Evolutionary conservation across 768 basidiomycete genomes (phyloP).

Genomic region (Gymnopilus dilepis): DNA sequence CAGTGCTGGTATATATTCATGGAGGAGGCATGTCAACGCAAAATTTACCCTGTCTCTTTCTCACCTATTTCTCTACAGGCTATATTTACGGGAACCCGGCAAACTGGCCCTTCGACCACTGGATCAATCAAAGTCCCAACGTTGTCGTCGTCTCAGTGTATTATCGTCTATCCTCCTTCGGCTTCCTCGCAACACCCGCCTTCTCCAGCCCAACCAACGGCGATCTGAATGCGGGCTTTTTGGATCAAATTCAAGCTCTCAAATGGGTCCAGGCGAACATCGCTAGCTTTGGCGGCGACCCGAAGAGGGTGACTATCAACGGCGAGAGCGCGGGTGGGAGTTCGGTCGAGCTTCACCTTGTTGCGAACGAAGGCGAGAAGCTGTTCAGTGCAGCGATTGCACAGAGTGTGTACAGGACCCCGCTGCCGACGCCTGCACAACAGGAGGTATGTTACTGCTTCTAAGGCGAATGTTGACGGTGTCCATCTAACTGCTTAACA

Average conservation of each 20-base stretch:
- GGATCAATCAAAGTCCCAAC: slow-evolving; percentile 66
- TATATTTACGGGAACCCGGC: slow-evolving; percentile 65
- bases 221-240: slow-evolving; percentile 59
- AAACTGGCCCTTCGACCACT: slow-evolving; percentile 70
- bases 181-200: slow-evolving; percentile 61
- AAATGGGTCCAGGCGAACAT: slow-evolving; percentile 71
- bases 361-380: slow-evolving; percentile 43
- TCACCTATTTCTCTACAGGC: slow-evolving; percentile 34
- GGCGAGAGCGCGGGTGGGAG: slow-evolving; percentile 65
- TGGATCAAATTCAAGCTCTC: slow-evolving; percentile 66
- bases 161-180: slow-evolving; percentile 67
- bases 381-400: slow-evolving; percentile 63
- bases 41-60: neutral
- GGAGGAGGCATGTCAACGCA: slow-evolving; percentile 43
- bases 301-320: slow-evolving; percentile 58
- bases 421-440: slow-evolving; percentile 55
- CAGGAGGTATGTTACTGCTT: slow-evolving; percentile 44
- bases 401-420: slow-evolving; percentile 63
- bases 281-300: slow-evolving; percentile 67
- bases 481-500: neutral
- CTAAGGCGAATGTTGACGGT: neutral
- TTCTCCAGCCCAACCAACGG: slow-evolving; percentile 44
- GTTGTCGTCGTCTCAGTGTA: slow-evolving; percentile 71
- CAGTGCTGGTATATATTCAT: slow-evolving; percentile 54
- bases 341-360: slow-evolving; percentile 63